Conservation (phyloP, 495 filamentous ascomycete species). For the Neurospora discreta region DNA sequence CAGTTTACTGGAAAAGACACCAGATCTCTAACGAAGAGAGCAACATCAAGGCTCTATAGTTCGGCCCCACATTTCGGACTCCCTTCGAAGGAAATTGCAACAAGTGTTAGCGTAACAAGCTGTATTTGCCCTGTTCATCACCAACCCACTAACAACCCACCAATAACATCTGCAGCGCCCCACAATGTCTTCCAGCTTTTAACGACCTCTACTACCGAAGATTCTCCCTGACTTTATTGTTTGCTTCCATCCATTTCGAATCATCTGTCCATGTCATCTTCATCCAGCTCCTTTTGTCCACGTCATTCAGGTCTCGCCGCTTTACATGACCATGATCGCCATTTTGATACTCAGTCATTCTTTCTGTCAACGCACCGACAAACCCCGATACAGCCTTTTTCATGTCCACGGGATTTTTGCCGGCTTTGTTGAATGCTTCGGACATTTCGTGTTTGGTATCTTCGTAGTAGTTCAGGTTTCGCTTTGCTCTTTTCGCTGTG, state of each 20-base stretch:
- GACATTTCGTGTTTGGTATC: neutral
- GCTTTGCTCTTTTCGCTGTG: neutral
- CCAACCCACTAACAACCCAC: neutral
- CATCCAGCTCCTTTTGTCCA: too few relatives aligned
- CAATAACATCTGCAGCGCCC: neutral
- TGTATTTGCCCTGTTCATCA: rapidly evolving
- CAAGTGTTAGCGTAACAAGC: neutral
- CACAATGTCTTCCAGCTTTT: neutral
- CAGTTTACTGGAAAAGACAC: too few relatives aligned
- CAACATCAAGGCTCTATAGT: too few relatives aligned
- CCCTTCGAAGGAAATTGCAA: too few relatives aligned
- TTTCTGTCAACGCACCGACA: neutral
- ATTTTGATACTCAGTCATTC: neutral
- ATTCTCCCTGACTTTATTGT: too few relatives aligned
- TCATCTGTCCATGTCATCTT: too few relatives aligned
- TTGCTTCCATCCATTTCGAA: too few relatives aligned
- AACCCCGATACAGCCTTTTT: neutral
- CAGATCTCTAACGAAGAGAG: too few relatives aligned
- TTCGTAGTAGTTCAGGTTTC: neutral
- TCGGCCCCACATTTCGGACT: too few relatives aligned
- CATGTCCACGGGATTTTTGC: neutral
- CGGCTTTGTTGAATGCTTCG: too few relatives aligned
- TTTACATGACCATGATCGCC: neutral
- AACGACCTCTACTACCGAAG: too few relatives aligned
- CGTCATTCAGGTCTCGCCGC: neutral